Evolutionary conservation across 495 filamentous ascomycete genomes (phyloP).

Genomic region (Aspergillus conjunctus): DNA sequence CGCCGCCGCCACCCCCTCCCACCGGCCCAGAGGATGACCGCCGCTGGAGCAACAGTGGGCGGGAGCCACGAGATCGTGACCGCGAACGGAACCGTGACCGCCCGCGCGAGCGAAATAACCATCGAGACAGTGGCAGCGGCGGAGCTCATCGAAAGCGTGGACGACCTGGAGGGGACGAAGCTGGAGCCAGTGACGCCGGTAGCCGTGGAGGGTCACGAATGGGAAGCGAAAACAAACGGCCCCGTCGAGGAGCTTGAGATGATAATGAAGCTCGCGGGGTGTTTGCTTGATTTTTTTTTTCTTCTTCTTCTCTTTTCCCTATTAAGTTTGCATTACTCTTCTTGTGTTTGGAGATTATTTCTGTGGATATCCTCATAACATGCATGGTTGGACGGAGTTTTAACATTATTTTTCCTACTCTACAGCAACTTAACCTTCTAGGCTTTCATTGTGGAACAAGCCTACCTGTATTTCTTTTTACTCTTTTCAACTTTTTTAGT

Average conservation of each 20-base stretch:
- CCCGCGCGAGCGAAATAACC: constrained; percentile 42
- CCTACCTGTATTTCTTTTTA: constrained; percentile 20
- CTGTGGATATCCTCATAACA: constrained; percentile 9
- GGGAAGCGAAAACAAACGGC: constrained; percentile 48
- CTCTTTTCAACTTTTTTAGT: constrained; percentile 19
- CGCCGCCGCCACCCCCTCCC: constrained; percentile 31
- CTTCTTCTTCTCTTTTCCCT: constrained; percentile 15
- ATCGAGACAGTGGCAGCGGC: constrained; percentile 35
- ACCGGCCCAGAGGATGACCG: constrained; percentile 37
- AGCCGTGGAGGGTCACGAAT: constrained; percentile 41
- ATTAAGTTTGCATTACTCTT: not conserved
- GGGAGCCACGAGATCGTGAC: constrained; percentile 42
- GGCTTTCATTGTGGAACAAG: constrained; percentile 2
- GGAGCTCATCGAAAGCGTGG: constrained; percentile 45
- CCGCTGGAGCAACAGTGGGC: constrained; percentile 43
- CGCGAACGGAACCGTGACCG: constrained; percentile 46
- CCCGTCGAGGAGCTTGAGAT: constrained; percentile 44
- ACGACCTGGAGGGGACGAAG: constrained; percentile 38
- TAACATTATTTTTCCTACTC: constrained; percentile 16
- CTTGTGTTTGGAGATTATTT: not conserved
- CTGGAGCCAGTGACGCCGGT: constrained; percentile 34
- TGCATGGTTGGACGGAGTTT: constrained; percentile 29
- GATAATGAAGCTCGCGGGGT: not conserved
- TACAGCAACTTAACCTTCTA: not conserved
- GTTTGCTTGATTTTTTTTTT: constrained; percentile 17